Evolutionary conservation across 805 yeast species (phyloP), one percentile per base, ranked within the genome.

Genomic region (Komagataella pastoris): DNA sequence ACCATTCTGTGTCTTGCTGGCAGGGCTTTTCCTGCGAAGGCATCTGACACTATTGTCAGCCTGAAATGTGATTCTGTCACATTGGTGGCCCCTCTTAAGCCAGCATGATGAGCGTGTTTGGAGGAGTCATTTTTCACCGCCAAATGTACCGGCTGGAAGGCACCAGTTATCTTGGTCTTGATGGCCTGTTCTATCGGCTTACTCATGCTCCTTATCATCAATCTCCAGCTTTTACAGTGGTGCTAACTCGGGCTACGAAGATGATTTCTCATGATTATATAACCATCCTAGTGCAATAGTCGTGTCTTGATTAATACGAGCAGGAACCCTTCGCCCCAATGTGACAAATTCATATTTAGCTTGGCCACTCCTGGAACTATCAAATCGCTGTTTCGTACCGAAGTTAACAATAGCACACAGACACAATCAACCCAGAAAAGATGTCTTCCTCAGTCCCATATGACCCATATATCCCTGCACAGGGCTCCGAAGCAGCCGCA

Each of bases 101-200:
- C 89, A 53, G 81, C 83, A 65, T 91, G 98, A 56, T 87, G 90
- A 1, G 89, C 79, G 65, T 91, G 98, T 62, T 85, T 85, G 65
- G 80, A 80, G 6, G 96, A 87, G 65, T 91, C 97, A 63, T 91
- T 91, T 53, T 70, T 71, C 5, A 91, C 74, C 36, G 69, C 74
- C 56, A 77, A 71, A 57, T 56, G 64, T 7, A 61, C 60, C 19
- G 79, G 95, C 56, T 68, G 59, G 49, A 73, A 73, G 43, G 61
- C 64, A 5, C 58, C 55, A 18, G 63, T 56, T 24, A 83, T 59
- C 56, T 80, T 80, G 2, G 61, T 54, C 45, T 67, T 63, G 45
- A 83, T 79, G 46, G 69, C 60, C 44, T 62, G 61, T 52, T 80
- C 81, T n/a, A 80, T 69, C 5, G 85, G 82, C 4, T 73, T 47